Percentiles rank a stretch among this genome's conserved stretches.
Conservation (phyloP, 2,329 filamentous ascomycete genomes). For the Penicillium psychrosexuale region DNA sequence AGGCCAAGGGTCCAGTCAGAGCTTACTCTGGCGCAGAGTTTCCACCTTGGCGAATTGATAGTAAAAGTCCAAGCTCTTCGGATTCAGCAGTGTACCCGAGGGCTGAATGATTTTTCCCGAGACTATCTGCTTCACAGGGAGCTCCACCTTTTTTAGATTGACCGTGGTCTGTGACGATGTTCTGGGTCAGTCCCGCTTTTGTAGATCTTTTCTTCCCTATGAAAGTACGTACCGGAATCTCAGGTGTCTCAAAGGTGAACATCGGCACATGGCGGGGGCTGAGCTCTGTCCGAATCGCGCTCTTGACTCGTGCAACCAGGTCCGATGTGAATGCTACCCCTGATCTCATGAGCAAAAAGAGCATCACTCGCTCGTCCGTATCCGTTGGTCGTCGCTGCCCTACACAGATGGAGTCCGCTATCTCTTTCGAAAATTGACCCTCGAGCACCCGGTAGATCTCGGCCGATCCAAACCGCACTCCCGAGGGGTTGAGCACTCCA, state of each 20-base stretch:
- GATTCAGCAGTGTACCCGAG: constrained; percentile 73
- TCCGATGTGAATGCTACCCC: constrained; percentile 11
- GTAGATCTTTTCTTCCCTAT: constrained; percentile 53
- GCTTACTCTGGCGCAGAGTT: constrained; percentile 39
- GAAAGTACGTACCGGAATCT: constrained; percentile 57
- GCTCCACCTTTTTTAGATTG: constrained; percentile 79
- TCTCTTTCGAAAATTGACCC: constrained; percentile 43
- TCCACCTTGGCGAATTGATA: constrained; percentile 74
- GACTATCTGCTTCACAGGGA: constrained; percentile 81
- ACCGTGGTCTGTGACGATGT: constrained; percentile 61
- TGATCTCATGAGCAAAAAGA: constrained; percentile 59
- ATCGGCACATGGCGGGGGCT: constrained; percentile 74
- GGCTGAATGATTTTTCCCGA: constrained; percentile 69
- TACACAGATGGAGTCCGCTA: constrained; percentile 72
- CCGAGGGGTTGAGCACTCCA: constrained; percentile 75
- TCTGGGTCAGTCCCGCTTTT: constrained; percentile 42
- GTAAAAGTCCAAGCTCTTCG: constrained; percentile 70
- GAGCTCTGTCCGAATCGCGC: constrained; percentile 61
- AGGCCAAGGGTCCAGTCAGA: constrained; percentile 7
- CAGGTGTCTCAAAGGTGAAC: constrained; percentile 74
- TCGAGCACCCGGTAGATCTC: constrained; percentile 73
- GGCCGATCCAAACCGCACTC: constrained; percentile 73
- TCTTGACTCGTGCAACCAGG: constrained; percentile 57
- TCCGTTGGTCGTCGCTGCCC: constrained; percentile 66
- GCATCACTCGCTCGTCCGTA: constrained; percentile 55